Conservation (phyloP, 345 rosid genomes). For the Aethionema arabicum region DNA sequence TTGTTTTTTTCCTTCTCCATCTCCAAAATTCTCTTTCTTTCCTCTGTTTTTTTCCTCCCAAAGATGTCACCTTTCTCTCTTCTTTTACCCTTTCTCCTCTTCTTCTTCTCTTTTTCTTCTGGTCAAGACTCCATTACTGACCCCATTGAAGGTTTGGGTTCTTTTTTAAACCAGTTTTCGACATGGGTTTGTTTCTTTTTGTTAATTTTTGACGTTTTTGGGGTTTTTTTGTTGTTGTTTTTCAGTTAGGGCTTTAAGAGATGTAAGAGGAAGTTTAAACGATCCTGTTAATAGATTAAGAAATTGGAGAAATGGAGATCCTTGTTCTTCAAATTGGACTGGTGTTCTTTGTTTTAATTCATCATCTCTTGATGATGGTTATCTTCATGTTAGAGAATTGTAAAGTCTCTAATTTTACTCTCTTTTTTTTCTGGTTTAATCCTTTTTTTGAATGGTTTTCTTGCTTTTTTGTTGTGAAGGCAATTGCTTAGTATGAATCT, state of each 20-base stretch:
- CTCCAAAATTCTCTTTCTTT: neutral
- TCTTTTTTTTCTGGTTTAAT: conserved; percentile 1
- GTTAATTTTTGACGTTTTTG: conserved; percentile 1
- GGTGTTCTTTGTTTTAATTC: conserved; percentile 72
- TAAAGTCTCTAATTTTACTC: conserved; percentile 39
- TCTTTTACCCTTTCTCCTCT: conserved; percentile 15
- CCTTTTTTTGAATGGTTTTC: conserved; percentile 1
- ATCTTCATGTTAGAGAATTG: conserved; percentile 79
- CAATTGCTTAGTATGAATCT: conserved; percentile 74
- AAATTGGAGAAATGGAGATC: conserved; percentile 83
- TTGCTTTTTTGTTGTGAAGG: conserved; percentile 41
- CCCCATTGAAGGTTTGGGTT: conserved; percentile 63
- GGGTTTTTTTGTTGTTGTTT: neutral
- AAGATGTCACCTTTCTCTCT: conserved; percentile 29
- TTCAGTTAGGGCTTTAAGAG: conserved; percentile 67
- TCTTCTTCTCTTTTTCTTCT: conserved; percentile 30
- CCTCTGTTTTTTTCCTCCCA: conserved; percentile 15
- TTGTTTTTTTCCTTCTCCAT: no score
- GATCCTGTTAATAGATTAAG: conserved; percentile 63
- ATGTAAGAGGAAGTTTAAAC: conserved; percentile 48
- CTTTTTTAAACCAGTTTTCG: neutral
- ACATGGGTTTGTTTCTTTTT: conserved; percentile 17
- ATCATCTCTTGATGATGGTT: conserved; percentile 56
- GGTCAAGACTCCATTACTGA: conserved; percentile 55
- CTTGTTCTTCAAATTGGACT: conserved; percentile 86